Percentiles rank a stretch among this genome's conserved stretches.
Conservation (phyloP, 495 filamentous ascomycete species). For the Daldinia vernicosa region DNA sequence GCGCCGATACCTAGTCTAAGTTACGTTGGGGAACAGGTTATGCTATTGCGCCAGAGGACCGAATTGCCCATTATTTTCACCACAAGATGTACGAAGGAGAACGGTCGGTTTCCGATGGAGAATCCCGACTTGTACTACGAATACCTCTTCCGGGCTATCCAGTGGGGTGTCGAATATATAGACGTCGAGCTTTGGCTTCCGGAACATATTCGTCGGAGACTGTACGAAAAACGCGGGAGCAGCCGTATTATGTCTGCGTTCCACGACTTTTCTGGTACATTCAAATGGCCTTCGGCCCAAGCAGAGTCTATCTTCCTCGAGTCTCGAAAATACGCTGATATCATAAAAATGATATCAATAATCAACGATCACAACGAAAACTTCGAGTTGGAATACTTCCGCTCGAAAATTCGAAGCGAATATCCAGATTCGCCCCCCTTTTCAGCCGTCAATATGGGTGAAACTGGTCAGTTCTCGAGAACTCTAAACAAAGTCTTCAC, state of each 20-base stretch:
- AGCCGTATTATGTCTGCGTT: conserved; percentile 87
- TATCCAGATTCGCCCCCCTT: conserved; percentile 71
- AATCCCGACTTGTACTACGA: conserved; percentile 76
- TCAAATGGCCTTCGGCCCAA: conserved; percentile 79
- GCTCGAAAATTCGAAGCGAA: conserved; percentile 73
- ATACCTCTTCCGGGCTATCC: conserved; percentile 79
- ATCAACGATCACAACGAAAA: conserved; percentile 81
- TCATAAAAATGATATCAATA: conserved; percentile 89
- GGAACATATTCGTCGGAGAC: conserved; percentile 70
- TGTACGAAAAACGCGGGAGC: conserved; percentile 75
- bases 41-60: conserved; percentile 81
- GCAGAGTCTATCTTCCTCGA: conserved; percentile 74
- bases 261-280: conserved; percentile 83
- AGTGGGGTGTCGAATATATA: conserved; percentile 88
- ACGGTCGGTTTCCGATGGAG: conserved; percentile 84
- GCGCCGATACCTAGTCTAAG: conserved; percentile 75
- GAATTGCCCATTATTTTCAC: conserved; percentile 89
- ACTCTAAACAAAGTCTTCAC: conserved; percentile 85
- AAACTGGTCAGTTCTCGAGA: conserved; percentile 80
- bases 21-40: conserved; percentile 85
- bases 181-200: conserved; percentile 88
- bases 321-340: conserved; percentile 78
- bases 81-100: conserved; percentile 79
- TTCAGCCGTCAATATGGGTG: conserved; percentile 88
- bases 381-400: conserved; percentile 88